These are phyloP conservation scores for Aspergillus viridinutans DNA, from an alignment of 2,329 filamentous ascomycete species.

Conservation along the genomic window DNA sequence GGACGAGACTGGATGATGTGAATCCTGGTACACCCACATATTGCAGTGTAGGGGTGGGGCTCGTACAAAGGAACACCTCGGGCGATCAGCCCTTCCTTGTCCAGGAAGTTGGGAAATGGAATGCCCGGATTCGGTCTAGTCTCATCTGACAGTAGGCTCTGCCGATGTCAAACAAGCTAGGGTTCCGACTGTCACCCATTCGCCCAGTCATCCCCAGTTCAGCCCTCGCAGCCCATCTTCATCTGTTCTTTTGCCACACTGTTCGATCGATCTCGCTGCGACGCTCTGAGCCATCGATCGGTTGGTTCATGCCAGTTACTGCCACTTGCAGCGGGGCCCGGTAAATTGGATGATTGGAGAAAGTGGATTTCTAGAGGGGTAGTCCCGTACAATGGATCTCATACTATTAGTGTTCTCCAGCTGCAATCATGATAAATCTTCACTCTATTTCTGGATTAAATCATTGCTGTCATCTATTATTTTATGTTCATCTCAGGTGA, in stretches of 20 bases:
- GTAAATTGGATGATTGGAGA: slow-evolving; percentile 12
- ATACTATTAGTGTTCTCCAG: background rate
- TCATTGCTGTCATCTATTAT: too few species aligned
- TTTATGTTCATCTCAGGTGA: too few species aligned
- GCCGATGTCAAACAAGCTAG: background rate
- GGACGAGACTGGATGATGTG: slow-evolving; percentile 8
- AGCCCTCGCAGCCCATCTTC: background rate
- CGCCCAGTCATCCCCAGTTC: background rate
- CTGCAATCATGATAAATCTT: background rate
- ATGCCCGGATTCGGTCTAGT: background rate
- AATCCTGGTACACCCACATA: slow-evolving; percentile 6
- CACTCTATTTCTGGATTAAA: too few species aligned
- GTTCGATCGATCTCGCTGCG: background rate
- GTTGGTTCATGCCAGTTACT: slow-evolving; percentile 1
- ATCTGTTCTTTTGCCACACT: background rate
- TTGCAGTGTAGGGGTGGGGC: slow-evolving; percentile 9
- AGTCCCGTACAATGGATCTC: background rate
- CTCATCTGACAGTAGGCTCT: background rate
- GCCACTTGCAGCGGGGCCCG: background rate
- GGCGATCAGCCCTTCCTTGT: slow-evolving; percentile 19
- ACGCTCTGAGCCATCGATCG: slow-evolving; percentile 10
- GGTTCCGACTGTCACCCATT: background rate
- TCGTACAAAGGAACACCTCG: slow-evolving; percentile 13
- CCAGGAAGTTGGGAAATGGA: slow-evolving; percentile 8
- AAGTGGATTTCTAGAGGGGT: background rate